These are phyloP conservation scores for Wickerhamiella nectarea DNA, from an alignment of 805 yeast genomes.

Conservation along the genomic window DNA sequence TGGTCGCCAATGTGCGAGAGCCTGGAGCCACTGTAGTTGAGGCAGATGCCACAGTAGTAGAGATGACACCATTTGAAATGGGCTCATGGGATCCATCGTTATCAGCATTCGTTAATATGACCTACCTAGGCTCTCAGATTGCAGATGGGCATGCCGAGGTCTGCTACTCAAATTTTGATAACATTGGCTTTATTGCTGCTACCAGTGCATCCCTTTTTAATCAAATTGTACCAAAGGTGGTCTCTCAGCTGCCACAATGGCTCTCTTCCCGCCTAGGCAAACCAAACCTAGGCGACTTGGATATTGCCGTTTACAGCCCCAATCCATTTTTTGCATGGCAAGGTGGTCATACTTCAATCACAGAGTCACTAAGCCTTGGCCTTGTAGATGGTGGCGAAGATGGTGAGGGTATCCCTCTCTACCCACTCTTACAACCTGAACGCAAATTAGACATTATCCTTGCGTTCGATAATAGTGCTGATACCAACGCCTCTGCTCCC, in stretches of 20 bases:
- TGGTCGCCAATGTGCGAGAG: conserved; percentile 30
- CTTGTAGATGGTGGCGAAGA: conserved; percentile 64
- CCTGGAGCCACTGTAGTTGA: conserved; percentile 31
- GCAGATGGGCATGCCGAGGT: conserved; percentile 15
- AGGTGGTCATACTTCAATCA: not conserved
- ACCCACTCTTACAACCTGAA: conserved; percentile 49
- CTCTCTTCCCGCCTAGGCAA: not conserved
- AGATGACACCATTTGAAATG: conserved; percentile 37
- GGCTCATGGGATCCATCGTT: conserved; percentile 73
- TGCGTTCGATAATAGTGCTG: conserved; percentile 31
- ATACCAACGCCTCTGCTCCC: conserved; percentile 43
- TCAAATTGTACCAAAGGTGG: conserved; percentile 2
- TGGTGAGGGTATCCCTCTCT: conserved; percentile 54
- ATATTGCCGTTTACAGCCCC: not conserved
- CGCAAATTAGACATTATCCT: conserved; percentile 50
- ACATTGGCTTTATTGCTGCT: conserved; percentile 68
- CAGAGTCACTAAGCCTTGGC: conserved; percentile 14
- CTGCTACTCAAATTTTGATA: conserved; percentile 63
- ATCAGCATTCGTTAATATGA: conserved; percentile 42
- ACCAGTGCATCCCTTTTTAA: conserved; percentile 74
- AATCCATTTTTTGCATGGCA: conserved; percentile 18
- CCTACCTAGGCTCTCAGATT: conserved; percentile 39
- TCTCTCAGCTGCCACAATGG: not conserved
- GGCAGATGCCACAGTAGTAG: conserved; percentile 40
- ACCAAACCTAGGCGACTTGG: conserved; percentile 45